Conservation (phyloP, 306 rosid genomes). For the Comarum palustre region DNA sequence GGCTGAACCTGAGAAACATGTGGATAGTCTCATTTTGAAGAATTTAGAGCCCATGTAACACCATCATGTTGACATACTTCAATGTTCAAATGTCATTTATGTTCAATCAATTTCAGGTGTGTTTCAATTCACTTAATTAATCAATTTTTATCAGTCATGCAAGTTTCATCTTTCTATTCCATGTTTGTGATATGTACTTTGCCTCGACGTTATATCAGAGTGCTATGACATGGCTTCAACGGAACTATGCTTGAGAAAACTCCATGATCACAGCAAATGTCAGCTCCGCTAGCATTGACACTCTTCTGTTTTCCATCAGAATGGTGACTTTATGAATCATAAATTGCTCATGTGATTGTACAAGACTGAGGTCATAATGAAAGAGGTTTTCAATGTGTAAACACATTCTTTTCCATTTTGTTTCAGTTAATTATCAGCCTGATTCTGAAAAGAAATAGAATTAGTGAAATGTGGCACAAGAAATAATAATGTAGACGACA, state of each 20-base stretch:
- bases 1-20: neutral
- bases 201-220: neutral
- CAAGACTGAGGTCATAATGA: neutral
- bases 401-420: neutral
- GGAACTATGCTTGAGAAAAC: neutral
- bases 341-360: neutral
- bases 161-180: slow-evolving; percentile 2
- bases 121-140: neutral
- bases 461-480: neutral
- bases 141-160: neutral
- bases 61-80: neutral
- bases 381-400: neutral
- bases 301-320: neutral
- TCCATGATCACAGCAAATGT: neutral
- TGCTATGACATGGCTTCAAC: neutral
- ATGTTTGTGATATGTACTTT: neutral
- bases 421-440: neutral
- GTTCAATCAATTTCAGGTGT: neutral
- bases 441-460: neutral
- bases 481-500: neutral
- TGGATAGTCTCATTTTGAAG: neutral
- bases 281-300: neutral
- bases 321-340: neutral
- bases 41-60: slow-evolving; percentile 8
- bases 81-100: neutral